Evolutionary conservation across 495 filamentous ascomycete species (phyloP).

Genomic region (Oleoguttula mirabilis): DNA sequence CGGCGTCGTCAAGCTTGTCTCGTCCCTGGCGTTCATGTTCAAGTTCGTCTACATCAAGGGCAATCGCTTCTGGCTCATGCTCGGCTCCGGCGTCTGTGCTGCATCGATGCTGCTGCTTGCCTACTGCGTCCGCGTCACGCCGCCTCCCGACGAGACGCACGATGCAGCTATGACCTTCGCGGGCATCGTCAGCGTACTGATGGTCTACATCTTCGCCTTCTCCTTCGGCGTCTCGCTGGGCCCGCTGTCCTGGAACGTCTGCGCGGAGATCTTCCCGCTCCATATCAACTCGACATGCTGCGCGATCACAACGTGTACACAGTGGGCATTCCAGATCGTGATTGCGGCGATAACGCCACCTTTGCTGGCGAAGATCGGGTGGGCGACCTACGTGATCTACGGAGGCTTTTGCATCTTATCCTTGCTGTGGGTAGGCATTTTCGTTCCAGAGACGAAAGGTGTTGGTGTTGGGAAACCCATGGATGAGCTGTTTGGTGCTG

Average conservation of each 20-base stretch:
- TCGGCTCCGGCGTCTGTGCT: constrained; percentile 8
- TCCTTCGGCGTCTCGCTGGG: constrained; percentile 1
- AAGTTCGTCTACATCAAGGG: constrained; percentile 4
- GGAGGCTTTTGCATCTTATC: constrained; percentile 4
- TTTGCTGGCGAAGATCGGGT: constrained; percentile 5
- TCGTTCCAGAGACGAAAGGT: constrained; percentile 7
- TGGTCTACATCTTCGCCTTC: constrained; percentile 14
- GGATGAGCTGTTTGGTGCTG: constrained; percentile 8
- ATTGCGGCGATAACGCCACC: constrained; percentile 5
- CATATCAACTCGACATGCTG: constrained; percentile 8
- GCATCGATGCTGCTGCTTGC: constrained; percentile 13
- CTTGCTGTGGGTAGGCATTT: constrained; percentile 1
- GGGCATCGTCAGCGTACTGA: constrained; percentile 4
- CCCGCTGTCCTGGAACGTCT: constrained; percentile 11
- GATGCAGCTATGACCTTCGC: neutral
- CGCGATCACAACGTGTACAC: constrained; percentile 11
- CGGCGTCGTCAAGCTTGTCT: constrained; percentile 13
- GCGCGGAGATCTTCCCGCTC: constrained; percentile 13
- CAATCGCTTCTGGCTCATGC: constrained; percentile 12
- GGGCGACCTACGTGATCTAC: constrained; percentile 4
- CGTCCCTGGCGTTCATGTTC: constrained; percentile 12
- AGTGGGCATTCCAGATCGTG: constrained; percentile 9
- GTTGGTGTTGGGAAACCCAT: constrained; percentile 4
- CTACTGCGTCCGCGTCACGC: constrained; percentile 4
- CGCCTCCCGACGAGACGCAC: neutral